These are phyloP conservation scores for Aspergillus latus DNA, from an alignment of 2,329 filamentous ascomycete species.

Conservation along the genomic window DNA sequence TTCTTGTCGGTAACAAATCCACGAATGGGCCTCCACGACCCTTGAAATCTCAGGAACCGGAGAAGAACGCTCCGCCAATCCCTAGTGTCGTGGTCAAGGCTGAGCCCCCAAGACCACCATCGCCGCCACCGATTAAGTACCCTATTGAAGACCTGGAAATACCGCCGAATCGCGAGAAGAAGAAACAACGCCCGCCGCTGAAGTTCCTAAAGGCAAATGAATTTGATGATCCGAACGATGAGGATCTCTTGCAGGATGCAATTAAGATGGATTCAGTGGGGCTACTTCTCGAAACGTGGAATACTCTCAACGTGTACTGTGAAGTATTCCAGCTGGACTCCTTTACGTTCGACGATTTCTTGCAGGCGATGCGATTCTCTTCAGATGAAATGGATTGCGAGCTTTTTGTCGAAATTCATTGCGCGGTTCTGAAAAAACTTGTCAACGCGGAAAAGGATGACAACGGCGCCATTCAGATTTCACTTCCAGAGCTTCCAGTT, in stretches of 20 bases:
- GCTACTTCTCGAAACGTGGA: constrained; percentile 85
- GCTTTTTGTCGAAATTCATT: constrained; percentile 86
- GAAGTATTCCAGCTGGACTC: constrained; percentile 92
- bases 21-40: constrained; percentile 30
- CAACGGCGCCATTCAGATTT: constrained; percentile 75
- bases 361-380: constrained; percentile 79
- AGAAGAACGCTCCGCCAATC: constrained; percentile 35
- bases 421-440: constrained; percentile 81
- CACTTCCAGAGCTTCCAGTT: constrained; percentile 71
- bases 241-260: constrained; percentile 43
- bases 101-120: constrained; percentile 57
- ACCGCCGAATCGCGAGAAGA: constrained; percentile 62
- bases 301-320: constrained; percentile 96
- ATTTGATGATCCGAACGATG: constrained; percentile 51
- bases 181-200: constrained; percentile 67
- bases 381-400: constrained; percentile 75
- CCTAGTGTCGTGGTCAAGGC: constrained; percentile 46
- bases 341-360: constrained; percentile 95
- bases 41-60: constrained; percentile 32
- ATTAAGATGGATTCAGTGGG: constrained; percentile 86
- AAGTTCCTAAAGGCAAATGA: constrained; percentile 73
- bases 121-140: constrained; percentile 81
- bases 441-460: constrained; percentile 70
- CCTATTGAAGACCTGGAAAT: constrained; percentile 93
- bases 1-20: constrained; percentile 34